Conservation (phyloP, 2,329 filamentous ascomycete genomes). For the Aspergillus versicolor region DNA sequence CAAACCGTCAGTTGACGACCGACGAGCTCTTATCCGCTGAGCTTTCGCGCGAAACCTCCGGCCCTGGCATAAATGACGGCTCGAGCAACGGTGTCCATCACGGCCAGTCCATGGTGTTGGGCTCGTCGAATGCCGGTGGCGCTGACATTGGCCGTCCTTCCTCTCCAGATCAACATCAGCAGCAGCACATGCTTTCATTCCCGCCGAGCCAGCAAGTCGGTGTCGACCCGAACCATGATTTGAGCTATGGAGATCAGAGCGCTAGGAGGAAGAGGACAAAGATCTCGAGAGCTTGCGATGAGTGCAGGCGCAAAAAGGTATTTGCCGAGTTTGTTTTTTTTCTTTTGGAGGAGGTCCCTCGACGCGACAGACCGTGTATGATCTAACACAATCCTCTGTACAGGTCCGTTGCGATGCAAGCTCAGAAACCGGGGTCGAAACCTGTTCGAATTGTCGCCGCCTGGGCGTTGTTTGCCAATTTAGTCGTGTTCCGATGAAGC, state of each 20-base stretch:
- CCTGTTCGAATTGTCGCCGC: conserved; percentile 78
- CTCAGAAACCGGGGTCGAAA: conserved; percentile 68
- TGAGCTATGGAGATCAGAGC: conserved; percentile 59
- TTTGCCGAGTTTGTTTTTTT: conserved; percentile 15
- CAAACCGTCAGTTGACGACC: conserved; percentile 44
- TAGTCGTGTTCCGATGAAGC: conserved; percentile 82
- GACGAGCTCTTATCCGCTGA: conserved; percentile 51
- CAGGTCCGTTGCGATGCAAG: conserved; percentile 81
- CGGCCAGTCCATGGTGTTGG: conserved; percentile 40
- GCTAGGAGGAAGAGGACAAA: conserved; percentile 77
- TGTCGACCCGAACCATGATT: conserved; percentile 46
- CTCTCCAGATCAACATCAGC: conserved; percentile 39
- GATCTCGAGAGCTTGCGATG: conserved; percentile 84
- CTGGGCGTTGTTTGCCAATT: conserved; percentile 78
- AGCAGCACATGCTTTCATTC: conserved; percentile 44
- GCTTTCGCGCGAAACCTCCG: conserved; percentile 47
- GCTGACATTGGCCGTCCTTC: conserved; percentile 38
- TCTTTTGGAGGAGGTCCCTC: conserved; percentile 7
- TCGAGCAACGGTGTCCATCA: conserved; percentile 42
- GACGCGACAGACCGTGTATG: conserved; percentile 16
- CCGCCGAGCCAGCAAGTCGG: conserved; percentile 45
- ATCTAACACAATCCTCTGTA: conserved; percentile 19
- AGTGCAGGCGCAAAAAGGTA: conserved; percentile 81
- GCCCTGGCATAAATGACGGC: conserved; percentile 43
- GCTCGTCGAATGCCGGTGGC: conserved; percentile 35